Base-by-base conservation (phyloP, 306 rosid species). In the Prunus campanulata region DNA sequence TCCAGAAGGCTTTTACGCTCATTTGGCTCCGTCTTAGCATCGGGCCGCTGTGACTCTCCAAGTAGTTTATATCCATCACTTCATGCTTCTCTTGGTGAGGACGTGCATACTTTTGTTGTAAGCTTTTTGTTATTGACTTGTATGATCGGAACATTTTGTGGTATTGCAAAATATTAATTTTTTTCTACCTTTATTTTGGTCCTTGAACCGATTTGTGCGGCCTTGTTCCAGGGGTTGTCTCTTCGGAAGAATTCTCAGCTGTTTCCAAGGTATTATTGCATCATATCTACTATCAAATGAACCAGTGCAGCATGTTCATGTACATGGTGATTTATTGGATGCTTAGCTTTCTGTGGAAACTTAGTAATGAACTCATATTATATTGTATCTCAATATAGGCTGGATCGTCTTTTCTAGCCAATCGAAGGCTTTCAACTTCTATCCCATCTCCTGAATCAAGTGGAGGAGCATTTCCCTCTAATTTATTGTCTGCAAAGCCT, bases 1-100 rank as follows among this genome's bases (percentile, higher is more conserved):
- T 83, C 90, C 76, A 83, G 90, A 81, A 94, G 96, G 80, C 51
- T 91, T 4, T 51, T 90, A 3, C 91, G 91, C 76, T 82, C 96
- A 52, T 52, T 88, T 80, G 85, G 85, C 16, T 80, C 90, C 46
- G 71, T 88, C 72, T 85, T 70, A 61, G 78, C 89, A 24, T 77
- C 85, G 4, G 77, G 92, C 64, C 83, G 77, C 65, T 75, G 74
- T 55, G 63, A 82, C 77, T 82, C 89, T 22, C 65, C 86, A 7
- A 83, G 51, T 77, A 42, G 74, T 32, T 75, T 74, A 52, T 74
- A 64, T 69, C 74, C 70, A 39, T 72, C 81, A 15, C 50, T 76
- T 24, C 30, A 24, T 66, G 61, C 83, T 83, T 74, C 89, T 59
- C 79, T 52, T 39, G 92, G 98, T 93, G 82, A 72, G 24, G 7